Conservation (phyloP, 495 filamentous ascomycete species). For the Geoglossum glabrum region DNA sequence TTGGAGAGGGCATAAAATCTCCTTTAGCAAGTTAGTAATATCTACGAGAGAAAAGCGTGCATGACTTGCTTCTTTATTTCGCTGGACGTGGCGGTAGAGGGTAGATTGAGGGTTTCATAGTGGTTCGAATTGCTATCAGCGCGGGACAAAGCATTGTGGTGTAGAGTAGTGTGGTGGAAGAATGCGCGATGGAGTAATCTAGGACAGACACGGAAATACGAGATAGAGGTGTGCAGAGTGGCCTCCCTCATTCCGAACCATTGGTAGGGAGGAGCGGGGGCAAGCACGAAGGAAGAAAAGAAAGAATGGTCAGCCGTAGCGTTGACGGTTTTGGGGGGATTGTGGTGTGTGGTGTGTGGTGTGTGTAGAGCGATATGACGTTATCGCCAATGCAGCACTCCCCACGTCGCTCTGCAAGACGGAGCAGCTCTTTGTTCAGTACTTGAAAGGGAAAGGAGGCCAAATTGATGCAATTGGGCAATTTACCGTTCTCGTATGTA, state of each 20-base stretch:
- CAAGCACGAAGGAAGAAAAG: not conserved
- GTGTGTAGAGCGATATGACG: not conserved
- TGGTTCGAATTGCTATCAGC: slow-evolving; percentile 25
- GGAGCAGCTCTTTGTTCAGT: too few species aligned
- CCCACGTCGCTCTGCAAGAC: too few species aligned
- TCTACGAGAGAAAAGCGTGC: slow-evolving; percentile 4
- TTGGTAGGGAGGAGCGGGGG: too few species aligned
- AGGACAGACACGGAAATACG: not conserved
- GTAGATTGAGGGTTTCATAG: slow-evolving; percentile 68
- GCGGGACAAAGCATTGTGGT: not conserved
- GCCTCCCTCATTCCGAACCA: slow-evolving; percentile 6
- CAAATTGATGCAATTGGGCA: too few species aligned
- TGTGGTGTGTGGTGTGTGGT: too few species aligned
- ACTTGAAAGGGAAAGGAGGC: too few species aligned
- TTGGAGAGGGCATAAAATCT: slow-evolving; percentile 91
- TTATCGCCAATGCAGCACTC: too few species aligned
- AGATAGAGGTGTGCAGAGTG: not conserved
- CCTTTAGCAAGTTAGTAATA: slow-evolving; percentile 18
- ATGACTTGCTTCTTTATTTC: slow-evolving; percentile 69
- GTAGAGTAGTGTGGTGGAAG: slow-evolving; percentile 1
- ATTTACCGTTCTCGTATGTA: too few species aligned
- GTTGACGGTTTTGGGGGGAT: not conserved
- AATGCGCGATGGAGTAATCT: not conserved
- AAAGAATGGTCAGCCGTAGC: not conserved
- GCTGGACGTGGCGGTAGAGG: slow-evolving; percentile 38